Percentiles rank a stretch among this genome's conserved stretches.
Evolutionary conservation across 2,329 filamentous ascomycete species (phyloP).

Genomic region (Ophiostoma ulmi): DNA sequence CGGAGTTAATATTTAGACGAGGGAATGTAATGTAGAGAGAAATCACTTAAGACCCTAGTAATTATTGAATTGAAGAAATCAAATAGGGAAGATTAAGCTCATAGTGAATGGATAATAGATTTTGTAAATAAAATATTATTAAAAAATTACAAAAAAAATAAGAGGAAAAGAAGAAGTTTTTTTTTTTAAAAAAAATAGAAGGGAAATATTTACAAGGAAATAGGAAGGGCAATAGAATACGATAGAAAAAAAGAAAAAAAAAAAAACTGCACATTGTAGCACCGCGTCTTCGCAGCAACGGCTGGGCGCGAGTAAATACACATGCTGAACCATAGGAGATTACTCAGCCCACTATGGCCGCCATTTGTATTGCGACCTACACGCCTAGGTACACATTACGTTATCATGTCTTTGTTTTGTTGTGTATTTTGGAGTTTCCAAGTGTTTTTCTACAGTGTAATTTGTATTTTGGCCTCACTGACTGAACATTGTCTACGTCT

Average conservation of each 20-base stretch:
- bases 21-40: no score
- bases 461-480: not conserved
- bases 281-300: constrained; percentile 9
- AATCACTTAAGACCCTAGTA: no score
- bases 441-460: not conserved
- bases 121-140: not conserved
- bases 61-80: no score
- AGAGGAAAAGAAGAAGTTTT: not conserved
- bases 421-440: not conserved
- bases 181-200: no score
- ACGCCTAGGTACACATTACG: not conserved
- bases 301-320: constrained; percentile 5
- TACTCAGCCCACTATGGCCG: constrained; percentile 9
- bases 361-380: not conserved
- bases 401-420: constrained; percentile 13
- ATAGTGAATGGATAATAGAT: no score
- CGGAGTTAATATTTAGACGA: no score
- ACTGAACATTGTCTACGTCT: not conserved
- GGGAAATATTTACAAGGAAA: not conserved
- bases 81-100: no score
- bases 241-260: not conserved
- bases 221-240: not conserved
- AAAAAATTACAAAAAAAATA: not conserved
- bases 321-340: not conserved
- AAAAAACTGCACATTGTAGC: not conserved